phyloP scores from a whole-genome alignment of 1,139 yeast species.

The Yamadazyma dushanensis region DNA sequence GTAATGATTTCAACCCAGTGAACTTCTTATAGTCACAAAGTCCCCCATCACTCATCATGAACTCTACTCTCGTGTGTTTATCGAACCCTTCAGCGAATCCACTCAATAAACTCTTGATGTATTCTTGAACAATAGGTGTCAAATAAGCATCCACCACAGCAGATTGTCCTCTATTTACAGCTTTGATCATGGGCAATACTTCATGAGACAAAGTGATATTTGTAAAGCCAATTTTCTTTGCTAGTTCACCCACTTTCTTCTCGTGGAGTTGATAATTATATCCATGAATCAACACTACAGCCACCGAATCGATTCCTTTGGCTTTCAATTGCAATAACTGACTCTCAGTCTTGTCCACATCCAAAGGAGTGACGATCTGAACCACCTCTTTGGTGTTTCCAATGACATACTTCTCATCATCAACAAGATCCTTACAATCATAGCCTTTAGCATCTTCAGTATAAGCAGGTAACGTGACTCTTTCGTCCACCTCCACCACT shows the following conservation, averaged over 20 bases:
- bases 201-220: constrained; percentile 61
- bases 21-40: constrained; percentile 47
- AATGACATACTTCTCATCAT: constrained; percentile 20
- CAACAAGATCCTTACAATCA: constrained; percentile 17
- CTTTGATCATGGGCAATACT: constrained; percentile 76
- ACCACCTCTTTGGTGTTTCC: constrained; percentile 70
- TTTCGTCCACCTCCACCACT: constrained; percentile 68
- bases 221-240: constrained; percentile 56
- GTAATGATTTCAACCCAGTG: constrained; percentile 50
- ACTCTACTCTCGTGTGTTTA: constrained; percentile 33
- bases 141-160: constrained; percentile 76
- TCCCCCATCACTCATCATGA: constrained; percentile 65
- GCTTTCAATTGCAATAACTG: constrained; percentile 43
- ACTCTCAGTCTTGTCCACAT: constrained; percentile 22
- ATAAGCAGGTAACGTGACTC: constrained; percentile 68
- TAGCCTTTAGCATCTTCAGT: constrained; percentile 55
- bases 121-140: constrained; percentile 69
- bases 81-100: constrained; percentile 55
- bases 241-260: constrained; percentile 52
- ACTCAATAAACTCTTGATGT: constrained; percentile 56
- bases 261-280: constrained; percentile 73
- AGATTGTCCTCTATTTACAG: constrained; percentile 70
- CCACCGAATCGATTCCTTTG: constrained; percentile 63
- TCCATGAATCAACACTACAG: constrained; percentile 68
- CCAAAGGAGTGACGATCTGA: constrained; percentile 50